Evolutionary conservation across 2,329 filamentous ascomycete species (phyloP).

Genomic region (Fusarium nematophilum): DNA sequence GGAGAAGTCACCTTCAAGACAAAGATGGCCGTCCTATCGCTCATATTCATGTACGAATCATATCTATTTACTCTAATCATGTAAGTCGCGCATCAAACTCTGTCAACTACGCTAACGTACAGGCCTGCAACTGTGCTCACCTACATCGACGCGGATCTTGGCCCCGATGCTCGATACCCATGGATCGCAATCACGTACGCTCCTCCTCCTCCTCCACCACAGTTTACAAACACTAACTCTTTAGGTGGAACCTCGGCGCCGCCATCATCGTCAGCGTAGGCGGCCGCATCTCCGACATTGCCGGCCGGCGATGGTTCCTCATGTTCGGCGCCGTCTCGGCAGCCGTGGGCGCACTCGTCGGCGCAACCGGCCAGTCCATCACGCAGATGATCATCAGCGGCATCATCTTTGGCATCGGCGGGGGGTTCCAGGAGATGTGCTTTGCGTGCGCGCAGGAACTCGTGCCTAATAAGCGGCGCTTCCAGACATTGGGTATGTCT

Average conservation of each 20-base stretch:
- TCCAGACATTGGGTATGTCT: slow-evolving; percentile 40
- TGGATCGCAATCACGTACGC: slow-evolving; percentile 48
- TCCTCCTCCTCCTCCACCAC: no score
- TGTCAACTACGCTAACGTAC: background rate
- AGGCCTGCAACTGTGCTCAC: slow-evolving; percentile 47
- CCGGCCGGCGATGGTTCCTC: slow-evolving; percentile 52
- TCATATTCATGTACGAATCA: slow-evolving; percentile 36
- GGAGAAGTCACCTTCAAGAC: slow-evolving; percentile 31
- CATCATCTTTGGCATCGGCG: slow-evolving; percentile 52
- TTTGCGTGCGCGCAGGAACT: slow-evolving; percentile 51
- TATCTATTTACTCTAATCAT: slow-evolving; percentile 36
- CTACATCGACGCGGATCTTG: slow-evolving; percentile 50
- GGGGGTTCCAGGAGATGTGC: slow-evolving; percentile 54
- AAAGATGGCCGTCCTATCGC: slow-evolving; percentile 31
- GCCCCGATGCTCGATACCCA: slow-evolving; percentile 46
- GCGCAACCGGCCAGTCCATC: slow-evolving; percentile 51
- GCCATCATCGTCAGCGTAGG: slow-evolving; percentile 47
- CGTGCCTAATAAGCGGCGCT: slow-evolving; percentile 44
- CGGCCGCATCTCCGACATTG: slow-evolving; percentile 53
- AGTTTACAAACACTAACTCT: no score
- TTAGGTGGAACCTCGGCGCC: slow-evolving; percentile 42
- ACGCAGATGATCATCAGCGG: slow-evolving; percentile 53
- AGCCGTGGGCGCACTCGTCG: slow-evolving; percentile 52
- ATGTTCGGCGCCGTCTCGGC: slow-evolving; percentile 47
- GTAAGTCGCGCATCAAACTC: slow-evolving; percentile 8